Base-by-base conservation (phyloP, 169 alveolate species). In the Plasmodium vinckei region DNA sequence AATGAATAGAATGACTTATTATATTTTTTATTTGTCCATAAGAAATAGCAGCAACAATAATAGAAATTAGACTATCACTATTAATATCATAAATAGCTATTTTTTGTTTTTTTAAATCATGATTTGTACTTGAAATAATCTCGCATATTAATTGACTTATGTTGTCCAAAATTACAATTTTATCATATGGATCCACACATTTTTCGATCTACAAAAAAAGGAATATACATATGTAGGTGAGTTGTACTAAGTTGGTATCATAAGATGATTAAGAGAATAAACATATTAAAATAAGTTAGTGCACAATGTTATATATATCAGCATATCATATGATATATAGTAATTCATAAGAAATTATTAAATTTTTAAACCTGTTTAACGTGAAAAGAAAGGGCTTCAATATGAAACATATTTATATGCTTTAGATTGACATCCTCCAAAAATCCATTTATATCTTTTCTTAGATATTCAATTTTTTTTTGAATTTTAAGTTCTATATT, bases 131-230 rank as follows among this genome's bases (percentile, higher is more conserved):
- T 21, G 75, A 33, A 42, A 86, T 71, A 15, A 86, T 61, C 70
- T 86, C 91, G 54, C 91, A 86, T 86, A 86, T 86, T 46, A 86
- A 59, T 19, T 86, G 56, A 54, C 91, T 86, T 47, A 65, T 60
- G 49, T 86, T 71, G 49, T 86, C 87, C 44, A 86, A 65, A 64
- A 86, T 86, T 54, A 44, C 12, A 17, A 86, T 86, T 44, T 86
- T 86, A 59, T 86, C 87, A 61, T 69, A 60, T 56, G 91, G 91
- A 25, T 86, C 61, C 13, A 4, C 25, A 49, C 73, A 86, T 54
- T 68, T 86, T 86, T 86, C 91, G 21, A 86, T 86, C 91, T 86
- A 87, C 56, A 12, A 46, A 44, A 33, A 9, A 39, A 33, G 44
- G 42, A 67, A 53, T 0, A 63, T 63, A 63, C 2, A 23, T 63